A percentile compares a stretch with the other conserved stretches of the same genome.
Evolutionary conservation across 1,284 basidiomycete genomes (phyloP).

Genomic region (Exobasidium rhododendri): DNA sequence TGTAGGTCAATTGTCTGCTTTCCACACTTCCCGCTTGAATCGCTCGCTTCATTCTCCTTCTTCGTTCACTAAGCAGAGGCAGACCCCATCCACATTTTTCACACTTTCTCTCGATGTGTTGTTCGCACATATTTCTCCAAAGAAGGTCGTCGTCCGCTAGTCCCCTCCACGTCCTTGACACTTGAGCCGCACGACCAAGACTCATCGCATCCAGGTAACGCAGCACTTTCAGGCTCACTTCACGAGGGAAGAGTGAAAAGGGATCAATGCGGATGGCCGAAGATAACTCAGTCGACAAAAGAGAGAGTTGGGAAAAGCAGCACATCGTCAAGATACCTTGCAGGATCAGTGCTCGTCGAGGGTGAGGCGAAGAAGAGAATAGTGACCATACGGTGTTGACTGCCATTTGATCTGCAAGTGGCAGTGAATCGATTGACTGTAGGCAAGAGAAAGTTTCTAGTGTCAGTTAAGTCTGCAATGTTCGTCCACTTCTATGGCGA

Average conservation of each 20-base stretch:
- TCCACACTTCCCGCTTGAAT: slow-evolving; percentile 28
- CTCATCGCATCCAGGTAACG: slow-evolving; percentile 91
- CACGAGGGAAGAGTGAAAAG: slow-evolving; percentile 83
- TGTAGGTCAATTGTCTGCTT: slow-evolving; percentile 17
- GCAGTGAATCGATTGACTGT: slow-evolving; percentile 89
- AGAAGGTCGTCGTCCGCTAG: slow-evolving; percentile 94
- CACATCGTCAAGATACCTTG: slow-evolving; percentile 99
- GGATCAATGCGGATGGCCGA: slow-evolving; percentile 88
- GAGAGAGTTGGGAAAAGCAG: slow-evolving; percentile 96
- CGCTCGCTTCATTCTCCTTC: slow-evolving; percentile 56
- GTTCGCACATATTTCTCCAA: slow-evolving; percentile 95
- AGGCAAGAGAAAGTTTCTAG: slow-evolving; percentile 6
- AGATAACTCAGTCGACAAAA: slow-evolving; percentile 84
- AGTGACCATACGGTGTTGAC: slow-evolving; percentile 94
- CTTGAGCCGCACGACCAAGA: slow-evolving; percentile 91
- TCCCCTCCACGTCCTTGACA: slow-evolving; percentile 77
- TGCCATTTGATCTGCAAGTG: slow-evolving; percentile 78
- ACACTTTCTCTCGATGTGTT: slow-evolving; percentile 97
- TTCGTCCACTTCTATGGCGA: slow-evolving; percentile 43
- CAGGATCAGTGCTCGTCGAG: slow-evolving; percentile 85
- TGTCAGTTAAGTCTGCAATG: slow-evolving; percentile 22
- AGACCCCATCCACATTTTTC: slow-evolving; percentile 97
- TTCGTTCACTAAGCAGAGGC: slow-evolving; percentile 75
- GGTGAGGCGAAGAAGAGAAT: slow-evolving; percentile 90
- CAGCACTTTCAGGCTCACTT: slow-evolving; percentile 84